A percentile compares a stretch with the other conserved stretches of the same genome.
Conservation (phyloP, 805 yeast species). For the Komagataella pastoris region DNA sequence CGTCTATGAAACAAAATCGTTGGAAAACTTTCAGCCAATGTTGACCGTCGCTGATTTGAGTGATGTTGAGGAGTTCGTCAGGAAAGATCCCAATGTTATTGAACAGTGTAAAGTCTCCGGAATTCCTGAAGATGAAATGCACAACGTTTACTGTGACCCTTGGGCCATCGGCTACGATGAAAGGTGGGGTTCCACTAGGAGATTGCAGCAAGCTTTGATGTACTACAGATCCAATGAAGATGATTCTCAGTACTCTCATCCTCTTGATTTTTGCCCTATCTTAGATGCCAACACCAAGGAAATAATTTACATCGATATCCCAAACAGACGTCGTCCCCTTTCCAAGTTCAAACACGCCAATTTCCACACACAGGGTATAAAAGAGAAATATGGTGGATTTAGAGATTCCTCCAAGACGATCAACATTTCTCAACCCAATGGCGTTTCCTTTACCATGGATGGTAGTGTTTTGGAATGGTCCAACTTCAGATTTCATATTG, state of each 20-base stretch:
- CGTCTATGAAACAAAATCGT: constrained; percentile 31
- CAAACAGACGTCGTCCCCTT: constrained; percentile 59
- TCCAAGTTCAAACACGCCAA: constrained; percentile 56
- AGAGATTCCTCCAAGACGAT: constrained; percentile 56
- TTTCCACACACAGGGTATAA: constrained; percentile 54
- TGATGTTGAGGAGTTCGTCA: constrained; percentile 47
- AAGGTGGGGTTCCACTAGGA: constrained; percentile 64
- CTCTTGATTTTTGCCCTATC: constrained; percentile 74
- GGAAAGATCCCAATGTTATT: constrained; percentile 59
- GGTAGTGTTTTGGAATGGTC: constrained; percentile 68
- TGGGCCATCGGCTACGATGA: constrained; percentile 54
- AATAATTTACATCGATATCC: constrained; percentile 65
- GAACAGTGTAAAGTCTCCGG: constrained; percentile 64
- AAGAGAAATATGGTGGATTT: constrained; percentile 48
- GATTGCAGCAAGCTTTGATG: constrained; percentile 73
- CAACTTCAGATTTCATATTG: constrained; percentile 65
- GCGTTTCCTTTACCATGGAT: constrained; percentile 62
- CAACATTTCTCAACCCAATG: constrained; percentile 67
- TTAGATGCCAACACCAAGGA: constrained; percentile 60
- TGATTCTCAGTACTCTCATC: constrained; percentile 56
- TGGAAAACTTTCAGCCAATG: constrained; percentile 61
- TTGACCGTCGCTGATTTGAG: constrained; percentile 58
- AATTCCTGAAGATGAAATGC: constrained; percentile 48
- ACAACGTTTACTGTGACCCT: constrained; percentile 49
- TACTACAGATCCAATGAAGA: constrained; percentile 67